Conservation (phyloP, 2,329 filamentous ascomycete species). For the Myriosclerotinia scirpicola region DNA sequence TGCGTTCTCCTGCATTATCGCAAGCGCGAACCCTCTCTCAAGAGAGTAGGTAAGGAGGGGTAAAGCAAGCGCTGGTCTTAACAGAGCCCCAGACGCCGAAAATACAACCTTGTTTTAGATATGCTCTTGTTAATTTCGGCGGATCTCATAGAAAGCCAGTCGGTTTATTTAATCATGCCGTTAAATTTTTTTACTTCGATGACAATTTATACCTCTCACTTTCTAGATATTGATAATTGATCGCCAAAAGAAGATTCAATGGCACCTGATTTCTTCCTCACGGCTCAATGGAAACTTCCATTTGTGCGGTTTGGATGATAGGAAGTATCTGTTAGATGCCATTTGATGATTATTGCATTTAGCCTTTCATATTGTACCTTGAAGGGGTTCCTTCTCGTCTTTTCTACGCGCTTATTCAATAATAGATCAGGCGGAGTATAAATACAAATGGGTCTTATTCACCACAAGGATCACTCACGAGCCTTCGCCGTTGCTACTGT, state of each 20-base stretch:
- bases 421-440: neutral
- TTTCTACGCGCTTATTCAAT: neutral
- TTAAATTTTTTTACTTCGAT: neutral
- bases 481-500: neutral
- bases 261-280: neutral
- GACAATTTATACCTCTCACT: neutral
- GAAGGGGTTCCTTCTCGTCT: neutral
- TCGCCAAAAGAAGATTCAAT: constrained; percentile 10
- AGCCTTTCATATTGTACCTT: neutral
- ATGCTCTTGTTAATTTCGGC: constrained; percentile 9
- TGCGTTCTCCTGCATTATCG: neutral
- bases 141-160: neutral
- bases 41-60: neutral
- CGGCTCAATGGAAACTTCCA: neutral
- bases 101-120: constrained; percentile 1
- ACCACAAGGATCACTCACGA: constrained; percentile 12
- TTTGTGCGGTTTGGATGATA: neutral
- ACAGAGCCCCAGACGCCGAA: neutral
- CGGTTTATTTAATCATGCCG: neutral
- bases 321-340: neutral
- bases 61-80: constrained; percentile 9
- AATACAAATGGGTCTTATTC: neutral
- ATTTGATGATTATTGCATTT: constrained; percentile 12
- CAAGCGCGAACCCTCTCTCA: neutral
- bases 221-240: neutral